Evolutionary conservation across 257 asterid genomes (phyloP).

Genomic region (Solanum lycopersicoides): DNA sequence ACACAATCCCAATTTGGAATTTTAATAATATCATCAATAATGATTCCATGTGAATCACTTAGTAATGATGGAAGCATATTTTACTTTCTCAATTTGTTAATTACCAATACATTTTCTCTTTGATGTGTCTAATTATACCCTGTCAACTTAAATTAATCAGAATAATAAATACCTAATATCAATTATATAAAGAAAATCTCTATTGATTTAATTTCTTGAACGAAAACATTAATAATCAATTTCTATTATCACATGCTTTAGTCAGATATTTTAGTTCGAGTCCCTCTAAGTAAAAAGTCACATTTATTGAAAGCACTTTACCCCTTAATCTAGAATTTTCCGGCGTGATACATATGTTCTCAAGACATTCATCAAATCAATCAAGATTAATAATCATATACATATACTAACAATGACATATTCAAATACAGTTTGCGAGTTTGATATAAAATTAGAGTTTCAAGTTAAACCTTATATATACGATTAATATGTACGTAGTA

Average conservation of each 20-base stretch:
- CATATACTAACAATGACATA: not conserved
- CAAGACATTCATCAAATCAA: not conserved
- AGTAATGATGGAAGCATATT: not conserved
- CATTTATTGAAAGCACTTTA: not conserved
- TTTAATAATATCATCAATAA: not conserved
- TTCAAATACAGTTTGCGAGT: not conserved
- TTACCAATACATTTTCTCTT: not conserved
- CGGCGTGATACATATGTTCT: no score
- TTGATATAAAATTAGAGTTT: not conserved
- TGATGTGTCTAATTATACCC: not conserved
- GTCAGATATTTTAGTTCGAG: rapidly evolving
- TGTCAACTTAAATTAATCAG: not conserved
- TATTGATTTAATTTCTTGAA: not conserved
- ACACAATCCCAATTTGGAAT: constrained; percentile 1
- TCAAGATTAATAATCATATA: not conserved
- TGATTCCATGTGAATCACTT: not conserved
- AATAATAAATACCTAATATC: not conserved
- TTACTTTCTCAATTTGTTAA: not conserved
- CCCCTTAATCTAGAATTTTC: not conserved
- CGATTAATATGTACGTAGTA: not conserved
- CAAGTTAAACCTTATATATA: not conserved
- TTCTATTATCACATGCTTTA: not conserved
- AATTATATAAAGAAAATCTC: not conserved
- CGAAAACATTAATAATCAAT: not conserved
- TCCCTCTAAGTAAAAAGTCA: not conserved